A percentile compares a stretch with the other conserved stretches of the same genome.
Conservation (phyloP, 768 basidiomycete genomes). For the Tulasnella sp. region DNA sequence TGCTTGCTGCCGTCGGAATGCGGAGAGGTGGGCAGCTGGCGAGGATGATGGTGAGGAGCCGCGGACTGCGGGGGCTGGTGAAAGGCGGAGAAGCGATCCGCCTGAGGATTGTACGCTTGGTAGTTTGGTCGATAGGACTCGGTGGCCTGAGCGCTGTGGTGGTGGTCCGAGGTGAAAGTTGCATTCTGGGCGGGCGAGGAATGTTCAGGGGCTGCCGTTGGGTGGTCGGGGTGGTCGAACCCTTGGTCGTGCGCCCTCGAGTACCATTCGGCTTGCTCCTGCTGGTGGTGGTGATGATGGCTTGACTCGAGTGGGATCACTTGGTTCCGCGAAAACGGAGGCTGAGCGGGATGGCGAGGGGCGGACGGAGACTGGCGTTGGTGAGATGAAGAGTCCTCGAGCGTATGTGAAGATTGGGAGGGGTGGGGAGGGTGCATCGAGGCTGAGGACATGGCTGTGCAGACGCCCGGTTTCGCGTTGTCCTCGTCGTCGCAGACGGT, state of each 20-base stretch:
- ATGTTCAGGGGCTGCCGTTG: neutral
- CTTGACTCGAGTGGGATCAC: neutral
- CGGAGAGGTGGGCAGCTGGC: neutral
- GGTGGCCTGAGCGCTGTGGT: neutral
- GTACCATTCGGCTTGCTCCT: neutral
- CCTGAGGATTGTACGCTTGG: neutral
- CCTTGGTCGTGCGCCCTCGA: neutral
- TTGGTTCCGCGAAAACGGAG: neutral
- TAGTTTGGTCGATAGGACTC: neutral
- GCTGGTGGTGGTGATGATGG: neutral
- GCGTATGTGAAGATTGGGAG: neutral
- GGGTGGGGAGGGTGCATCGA: neutral
- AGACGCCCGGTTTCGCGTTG: neutral
- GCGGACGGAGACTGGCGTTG: neutral
- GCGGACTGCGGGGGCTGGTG: neutral
- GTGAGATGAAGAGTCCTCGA: neutral
- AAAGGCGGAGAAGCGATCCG: neutral
- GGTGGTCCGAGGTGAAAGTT: neutral
- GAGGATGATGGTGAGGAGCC: neutral
- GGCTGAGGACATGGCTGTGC: neutral
- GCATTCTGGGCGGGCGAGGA: neutral
- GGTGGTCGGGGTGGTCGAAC: neutral
- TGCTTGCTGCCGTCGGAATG: neutral
- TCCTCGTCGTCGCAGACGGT: slow-evolving; percentile 7
- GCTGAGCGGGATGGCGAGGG: neutral